Evolutionary conservation across 2,329 filamentous ascomycete species (phyloP).

Genomic region (Phaeosphaeriaceae sp.): DNA sequence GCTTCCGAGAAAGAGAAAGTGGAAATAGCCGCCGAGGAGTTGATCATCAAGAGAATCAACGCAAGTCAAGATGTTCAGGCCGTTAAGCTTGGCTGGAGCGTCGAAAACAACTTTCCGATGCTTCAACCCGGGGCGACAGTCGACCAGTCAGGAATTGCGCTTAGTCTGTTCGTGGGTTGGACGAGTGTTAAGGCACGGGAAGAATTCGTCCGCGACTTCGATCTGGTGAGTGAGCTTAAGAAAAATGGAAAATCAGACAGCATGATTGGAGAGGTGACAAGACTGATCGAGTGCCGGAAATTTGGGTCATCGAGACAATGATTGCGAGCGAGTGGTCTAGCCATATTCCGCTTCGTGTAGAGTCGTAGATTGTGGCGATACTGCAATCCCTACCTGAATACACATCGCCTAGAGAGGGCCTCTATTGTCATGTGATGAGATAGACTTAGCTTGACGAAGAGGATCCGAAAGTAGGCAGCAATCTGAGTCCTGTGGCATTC

Average conservation of each 20-base stretch:
- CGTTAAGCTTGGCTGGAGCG: not conserved
- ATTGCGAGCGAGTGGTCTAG: too few relatives aligned
- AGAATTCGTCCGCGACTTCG: not conserved
- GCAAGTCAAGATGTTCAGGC: not conserved
- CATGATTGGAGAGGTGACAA: not conserved
- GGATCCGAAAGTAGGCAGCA: too few relatives aligned
- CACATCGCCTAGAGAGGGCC: too few relatives aligned
- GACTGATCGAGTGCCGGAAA: not conserved
- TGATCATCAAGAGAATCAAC: not conserved
- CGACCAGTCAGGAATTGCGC: not conserved
- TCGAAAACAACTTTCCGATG: not conserved
- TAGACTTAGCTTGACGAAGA: not conserved
- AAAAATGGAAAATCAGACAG: not conserved
- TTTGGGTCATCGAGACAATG: not conserved
- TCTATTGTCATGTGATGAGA: not conserved
- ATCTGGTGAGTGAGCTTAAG: too few relatives aligned
- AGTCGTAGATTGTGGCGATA: too few relatives aligned
- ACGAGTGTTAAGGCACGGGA: not conserved
- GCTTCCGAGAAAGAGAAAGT: not conserved
- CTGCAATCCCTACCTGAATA: too few relatives aligned
- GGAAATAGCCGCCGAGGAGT: too few relatives aligned
- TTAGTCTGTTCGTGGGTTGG: not conserved
- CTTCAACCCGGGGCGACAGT: not conserved
- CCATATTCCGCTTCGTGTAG: too few relatives aligned
- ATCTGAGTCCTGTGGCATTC: too few relatives aligned